Conservation (phyloP, 192 early-diverging fungal species). For the Phycomyces nitens region DNA sequence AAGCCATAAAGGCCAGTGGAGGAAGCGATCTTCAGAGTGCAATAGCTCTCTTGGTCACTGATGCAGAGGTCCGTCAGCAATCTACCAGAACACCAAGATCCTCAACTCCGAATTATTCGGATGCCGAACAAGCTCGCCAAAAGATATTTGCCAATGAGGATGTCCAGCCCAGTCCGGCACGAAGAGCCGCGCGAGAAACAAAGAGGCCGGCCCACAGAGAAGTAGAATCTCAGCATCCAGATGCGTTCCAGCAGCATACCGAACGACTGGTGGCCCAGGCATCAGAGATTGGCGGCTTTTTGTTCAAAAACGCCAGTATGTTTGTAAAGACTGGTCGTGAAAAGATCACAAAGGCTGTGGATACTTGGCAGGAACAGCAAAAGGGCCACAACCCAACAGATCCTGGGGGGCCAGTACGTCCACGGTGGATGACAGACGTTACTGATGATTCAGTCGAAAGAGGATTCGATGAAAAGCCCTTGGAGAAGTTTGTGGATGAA, state of each 20-base stretch:
- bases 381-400: conserved; percentile 23
- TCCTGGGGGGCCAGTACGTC: conserved; percentile 25
- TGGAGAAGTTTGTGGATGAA: conserved; percentile 20
- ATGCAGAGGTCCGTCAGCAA: conserved; percentile 13
- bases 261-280: conserved; percentile 54
- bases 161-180: not conserved
- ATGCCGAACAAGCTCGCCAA: conserved; percentile 10
- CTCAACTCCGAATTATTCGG: not conserved
- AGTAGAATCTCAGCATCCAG: conserved; percentile 5
- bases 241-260: conserved; percentile 45
- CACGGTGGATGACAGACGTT: conserved; percentile 35
- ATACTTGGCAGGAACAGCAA: conserved; percentile 50
- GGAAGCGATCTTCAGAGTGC: conserved; percentile 57
- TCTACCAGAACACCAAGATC: not conserved
- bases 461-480: not conserved
- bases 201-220: conserved; percentile 4
- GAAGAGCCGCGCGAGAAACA: not conserved
- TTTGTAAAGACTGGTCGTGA: conserved; percentile 60
- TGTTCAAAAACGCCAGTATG: conserved; percentile 65
- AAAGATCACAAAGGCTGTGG: conserved; percentile 57
- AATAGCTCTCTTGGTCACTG: conserved; percentile 45
- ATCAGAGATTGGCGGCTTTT: conserved; percentile 54
- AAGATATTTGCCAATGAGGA: conserved; percentile 9
- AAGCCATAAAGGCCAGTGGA: conserved; percentile 66
- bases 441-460: conserved; percentile 7